Base-by-base conservation (phyloP, 768 basidiomycete species). In the Mycena chlorophos region DNA sequence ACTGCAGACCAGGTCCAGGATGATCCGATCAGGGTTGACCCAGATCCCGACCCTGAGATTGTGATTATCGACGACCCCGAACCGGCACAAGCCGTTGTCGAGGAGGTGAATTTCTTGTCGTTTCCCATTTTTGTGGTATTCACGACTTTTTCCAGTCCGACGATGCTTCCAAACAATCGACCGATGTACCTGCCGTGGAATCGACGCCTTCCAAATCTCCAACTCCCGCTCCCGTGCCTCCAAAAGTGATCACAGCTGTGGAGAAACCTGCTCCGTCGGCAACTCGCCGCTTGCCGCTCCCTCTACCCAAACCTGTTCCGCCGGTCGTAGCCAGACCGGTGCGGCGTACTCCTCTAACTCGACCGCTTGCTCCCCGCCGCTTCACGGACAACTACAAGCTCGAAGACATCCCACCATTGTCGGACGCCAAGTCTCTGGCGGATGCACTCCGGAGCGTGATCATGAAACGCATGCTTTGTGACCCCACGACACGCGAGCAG, bases 371-470 rank as follows among this genome's bases (percentile, higher is more conserved):
- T 40, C 48, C 48, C 48, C 49, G 31, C 22, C 54, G 30, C 16
- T 46, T 51, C 17, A 10, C 19, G 49, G 42, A 39, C 23, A 46
- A 56, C 52, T 61, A 48, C 51, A 39, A 48, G 51, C 48, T 59
- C 5, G 69, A 67, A 47, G 72, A 77, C 23, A 75, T 78, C 30
- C 78, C 79, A 12, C 63, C 63, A 5, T 56, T 73, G 22, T 63
- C 70, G 5, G 70, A 75, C 22, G 74, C 76, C 31, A 80, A 74
- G 48, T 77, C 81, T 12, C 74, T 82, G 6, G 67, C 72, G 43
- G 88, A 89, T 43, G 86, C 84, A 6, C 74, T 91, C 39, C 82
- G 83, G 23, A 71, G 85, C 25, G 81, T 85, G 14, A 77, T 88
- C 25, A 81, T 83, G 72, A 79, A 83, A 10, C 79, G 88, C 26